These are phyloP conservation scores for Fusarium multiceps DNA, from an alignment of 2,329 filamentous ascomycete genomes.

Conservation along the genomic window DNA sequence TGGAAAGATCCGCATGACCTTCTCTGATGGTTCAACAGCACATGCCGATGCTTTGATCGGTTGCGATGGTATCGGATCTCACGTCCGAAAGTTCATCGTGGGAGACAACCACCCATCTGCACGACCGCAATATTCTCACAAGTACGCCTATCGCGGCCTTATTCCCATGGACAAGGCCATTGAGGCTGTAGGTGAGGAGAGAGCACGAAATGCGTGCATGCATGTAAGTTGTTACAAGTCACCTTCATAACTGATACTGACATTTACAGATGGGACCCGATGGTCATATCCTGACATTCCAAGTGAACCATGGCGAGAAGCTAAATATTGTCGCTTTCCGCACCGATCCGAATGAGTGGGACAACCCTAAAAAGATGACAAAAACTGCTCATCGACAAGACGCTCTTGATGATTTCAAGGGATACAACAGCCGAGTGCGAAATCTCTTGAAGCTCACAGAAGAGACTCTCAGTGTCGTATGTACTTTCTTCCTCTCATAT, in stretches of 20 bases:
- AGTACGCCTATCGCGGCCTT: slow-evolving; percentile 66
- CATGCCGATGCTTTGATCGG: slow-evolving; percentile 61
- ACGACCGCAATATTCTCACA: slow-evolving; percentile 61
- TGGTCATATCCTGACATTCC: slow-evolving; percentile 69
- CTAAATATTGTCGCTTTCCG: slow-evolving; percentile 66
- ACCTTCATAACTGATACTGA: not conserved
- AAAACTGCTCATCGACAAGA: slow-evolving; percentile 47
- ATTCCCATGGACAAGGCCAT: slow-evolving; percentile 63
- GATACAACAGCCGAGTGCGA: slow-evolving; percentile 48
- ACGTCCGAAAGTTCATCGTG: slow-evolving; percentile 61
- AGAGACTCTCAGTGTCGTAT: slow-evolving; percentile 42
- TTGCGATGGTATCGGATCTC: slow-evolving; percentile 73
- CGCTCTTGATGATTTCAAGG: slow-evolving; percentile 51
- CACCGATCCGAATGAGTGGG: slow-evolving; percentile 49
- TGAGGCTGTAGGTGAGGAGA: slow-evolving; percentile 57
- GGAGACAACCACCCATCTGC: slow-evolving; percentile 53
- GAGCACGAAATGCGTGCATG: slow-evolving; percentile 47
- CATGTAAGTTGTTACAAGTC: slow-evolving; percentile 27
- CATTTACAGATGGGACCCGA: slow-evolving; percentile 54
- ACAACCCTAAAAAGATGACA: slow-evolving; percentile 29
- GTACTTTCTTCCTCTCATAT: not conserved
- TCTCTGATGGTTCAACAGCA: slow-evolving; percentile 54
- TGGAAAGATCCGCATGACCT: slow-evolving; percentile 48
- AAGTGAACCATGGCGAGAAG: slow-evolving; percentile 64
- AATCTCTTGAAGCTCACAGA: slow-evolving; percentile 48